Conservation (phyloP, 345 rosid species). For the Noccaea bulbosa region DNA sequence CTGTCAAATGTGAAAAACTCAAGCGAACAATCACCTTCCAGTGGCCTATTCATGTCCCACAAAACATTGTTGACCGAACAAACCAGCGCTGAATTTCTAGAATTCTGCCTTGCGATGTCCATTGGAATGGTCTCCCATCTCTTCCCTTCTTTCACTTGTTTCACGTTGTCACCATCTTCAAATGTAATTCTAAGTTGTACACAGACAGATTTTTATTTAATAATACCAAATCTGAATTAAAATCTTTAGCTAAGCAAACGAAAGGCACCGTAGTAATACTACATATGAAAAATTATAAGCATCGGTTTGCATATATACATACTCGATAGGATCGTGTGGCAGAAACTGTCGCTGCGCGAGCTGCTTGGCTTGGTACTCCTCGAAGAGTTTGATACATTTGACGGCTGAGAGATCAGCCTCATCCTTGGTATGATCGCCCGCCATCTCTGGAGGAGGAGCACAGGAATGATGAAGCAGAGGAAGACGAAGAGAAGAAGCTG, state of each 20-base stretch:
- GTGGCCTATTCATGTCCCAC: slow-evolving; percentile 82
- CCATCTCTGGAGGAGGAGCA: background rate
- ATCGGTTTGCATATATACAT: background rate
- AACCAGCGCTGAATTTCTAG: slow-evolving; percentile 64
- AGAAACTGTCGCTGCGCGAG: slow-evolving; percentile 51
- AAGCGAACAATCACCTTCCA: slow-evolving; percentile 30
- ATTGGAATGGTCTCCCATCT: too few species aligned
- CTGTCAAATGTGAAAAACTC: background rate
- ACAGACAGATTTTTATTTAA: too few species aligned
- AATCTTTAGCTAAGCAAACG: background rate
- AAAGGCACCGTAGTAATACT: too few species aligned
- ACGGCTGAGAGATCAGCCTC: slow-evolving; percentile 50
- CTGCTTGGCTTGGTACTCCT: slow-evolving; percentile 57
- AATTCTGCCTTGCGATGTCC: background rate
- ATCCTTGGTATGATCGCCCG: slow-evolving; percentile 45
- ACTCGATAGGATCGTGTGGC: slow-evolving; percentile 68
- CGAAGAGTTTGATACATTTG: slow-evolving; percentile 61
- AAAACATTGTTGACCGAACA: slow-evolving; percentile 66
- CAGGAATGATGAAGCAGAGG: background rate
- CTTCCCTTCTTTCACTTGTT: too few species aligned
- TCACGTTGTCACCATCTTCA: background rate
- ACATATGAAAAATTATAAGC: too few species aligned
- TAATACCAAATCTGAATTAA: too few species aligned
- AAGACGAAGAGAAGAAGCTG: background rate
- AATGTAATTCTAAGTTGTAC: too few species aligned